phyloP scores from a whole-genome alignment of 805 yeast species.

The Diddensiella transvaalensis region DNA sequence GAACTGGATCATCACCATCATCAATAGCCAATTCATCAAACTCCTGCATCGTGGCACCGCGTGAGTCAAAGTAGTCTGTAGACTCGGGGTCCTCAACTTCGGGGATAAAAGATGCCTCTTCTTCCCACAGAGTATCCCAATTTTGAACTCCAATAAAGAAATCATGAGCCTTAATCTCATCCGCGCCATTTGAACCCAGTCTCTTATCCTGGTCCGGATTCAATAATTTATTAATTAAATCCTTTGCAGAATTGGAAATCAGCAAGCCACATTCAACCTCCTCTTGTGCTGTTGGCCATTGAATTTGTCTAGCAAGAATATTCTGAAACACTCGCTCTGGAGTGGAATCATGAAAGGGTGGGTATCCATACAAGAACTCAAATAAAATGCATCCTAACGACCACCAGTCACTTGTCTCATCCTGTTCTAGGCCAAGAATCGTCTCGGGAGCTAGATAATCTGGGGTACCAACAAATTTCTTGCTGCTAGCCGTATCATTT shows the following conservation, averaged over 20 bases:
- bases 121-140: slow-evolving; percentile 73
- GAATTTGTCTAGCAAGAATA: slow-evolving; percentile 66
- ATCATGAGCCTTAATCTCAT: slow-evolving; percentile 74
- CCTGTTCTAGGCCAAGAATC: slow-evolving; percentile 77
- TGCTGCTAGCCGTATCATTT: slow-evolving; percentile 45
- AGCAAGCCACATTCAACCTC: slow-evolving; percentile 6
- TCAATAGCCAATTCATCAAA: slow-evolving; percentile 42
- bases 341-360: slow-evolving; percentile 85
- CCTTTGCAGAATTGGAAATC: slow-evolving; percentile 64
- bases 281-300: slow-evolving; percentile 61
- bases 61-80: slow-evolving; percentile 83
- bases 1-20: slow-evolving; percentile 16
- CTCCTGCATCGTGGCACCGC: slow-evolving; percentile 77
- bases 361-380: slow-evolving; percentile 87
- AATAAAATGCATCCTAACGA: slow-evolving; percentile 92
- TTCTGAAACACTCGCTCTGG: slow-evolving; percentile 81
- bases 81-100: slow-evolving; percentile 71
- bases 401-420: slow-evolving; percentile 97
- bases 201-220: slow-evolving; percentile 61
- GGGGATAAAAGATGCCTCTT: slow-evolving; percentile 80
- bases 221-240: slow-evolving; percentile 62
- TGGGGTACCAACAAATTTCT: slow-evolving; percentile 92
- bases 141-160: slow-evolving; percentile 61
- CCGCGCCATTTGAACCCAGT: slow-evolving; percentile 70
- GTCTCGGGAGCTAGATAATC: slow-evolving; percentile 98